Base-by-base conservation (phyloP, 1,139 yeast genomes). In the Lodderomyces margitis region DNA sequence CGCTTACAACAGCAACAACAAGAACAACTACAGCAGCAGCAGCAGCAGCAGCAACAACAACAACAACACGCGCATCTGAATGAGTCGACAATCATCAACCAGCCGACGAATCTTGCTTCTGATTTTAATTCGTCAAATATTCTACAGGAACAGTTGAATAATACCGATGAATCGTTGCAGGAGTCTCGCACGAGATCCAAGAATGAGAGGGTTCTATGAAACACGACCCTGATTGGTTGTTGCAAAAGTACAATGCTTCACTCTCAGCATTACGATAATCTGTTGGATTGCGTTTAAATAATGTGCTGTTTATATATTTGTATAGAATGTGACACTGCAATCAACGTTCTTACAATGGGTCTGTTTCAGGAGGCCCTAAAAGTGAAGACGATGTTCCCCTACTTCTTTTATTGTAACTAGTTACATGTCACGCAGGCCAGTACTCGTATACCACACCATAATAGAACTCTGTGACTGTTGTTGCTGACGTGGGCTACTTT, bases 101-200 rank as follows among this genome's bases (percentile, higher is more conserved):
- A 23, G 14, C 32, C 30, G 20, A 33, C 20, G 5, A 11, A 30
- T 36, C n/a, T 30, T 43, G 17, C 37, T 34, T 17, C 42, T 33
- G 42, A 36, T 17, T 36, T 27, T n/a, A 36, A 23, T 16, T 20
- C 39, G 14, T 45, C 46, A 25, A 36, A 31, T 25, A 40, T 40
- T 10, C 41, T 55, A 20, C 58, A 55, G 39, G 58, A 55, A 39
- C 57, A 51, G 23, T 43, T 52, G 23, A 47, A 50, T 31, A 46
- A 44, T 21, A 11, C 32, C 17, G 32, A 35, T 16, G 20, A 28
- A 11, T 30, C 45, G 5, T n/a, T 41, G 11, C 36, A 21, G 24
- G 39, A 36, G 5, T 16, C 34, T n/a, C 41, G 34, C n/a, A 28
- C 17, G 7, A 37, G 30, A 35, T 36, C 46, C 11, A 52, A 53